These are phyloP conservation scores for Mucor circinelloides DNA, from an alignment of 371 early-diverging fungal species.

Conservation along the genomic window DNA sequence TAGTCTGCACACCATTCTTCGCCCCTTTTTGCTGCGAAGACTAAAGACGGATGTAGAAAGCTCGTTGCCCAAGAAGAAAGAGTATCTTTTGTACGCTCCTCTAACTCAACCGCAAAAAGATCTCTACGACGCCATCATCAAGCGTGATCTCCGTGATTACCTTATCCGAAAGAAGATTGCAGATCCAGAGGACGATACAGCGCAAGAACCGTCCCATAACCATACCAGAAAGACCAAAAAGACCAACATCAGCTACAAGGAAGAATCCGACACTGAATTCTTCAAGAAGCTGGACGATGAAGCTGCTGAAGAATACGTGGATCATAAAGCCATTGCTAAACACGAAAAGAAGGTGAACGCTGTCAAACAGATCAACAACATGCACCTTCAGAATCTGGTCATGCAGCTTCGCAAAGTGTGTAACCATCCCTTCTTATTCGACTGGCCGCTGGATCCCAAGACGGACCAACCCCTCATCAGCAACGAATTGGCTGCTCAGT, in stretches of 20 bases:
- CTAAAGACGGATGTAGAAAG: conserved; percentile 96
- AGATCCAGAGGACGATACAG: conserved; percentile 26
- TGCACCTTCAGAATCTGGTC: conserved; percentile 78
- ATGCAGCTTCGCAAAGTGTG: conserved; percentile 96
- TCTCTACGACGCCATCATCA: conserved; percentile 81
- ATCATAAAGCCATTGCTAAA: conserved; percentile 7
- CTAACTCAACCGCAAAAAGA: conserved; percentile 80
- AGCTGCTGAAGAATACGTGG: not conserved
- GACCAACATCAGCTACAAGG: conserved; percentile 47
- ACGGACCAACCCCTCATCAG: conserved; percentile 50
- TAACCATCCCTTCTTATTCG: conserved; percentile 94
- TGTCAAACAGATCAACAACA: conserved; percentile 52
- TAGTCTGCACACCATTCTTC: conserved; percentile 87
- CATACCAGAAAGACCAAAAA: conserved; percentile 8
- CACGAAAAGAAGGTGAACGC: conserved; percentile 11
- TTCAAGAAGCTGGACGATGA: conserved; percentile 52
- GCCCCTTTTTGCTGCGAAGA: conserved; percentile 94
- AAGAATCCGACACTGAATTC: conserved; percentile 43
- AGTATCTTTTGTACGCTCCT: conserved; percentile 86
- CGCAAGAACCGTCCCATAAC: conserved; percentile 8
- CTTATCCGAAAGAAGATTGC: conserved; percentile 58
- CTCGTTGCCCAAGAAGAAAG: conserved; percentile 88
- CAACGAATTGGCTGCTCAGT: conserved; percentile 62
- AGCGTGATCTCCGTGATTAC: conserved; percentile 73
- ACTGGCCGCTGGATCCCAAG: conserved; percentile 67